These are phyloP conservation scores for Wickerhamiella dianesei DNA, from an alignment of 805 yeast species.

Conservation along the genomic window DNA sequence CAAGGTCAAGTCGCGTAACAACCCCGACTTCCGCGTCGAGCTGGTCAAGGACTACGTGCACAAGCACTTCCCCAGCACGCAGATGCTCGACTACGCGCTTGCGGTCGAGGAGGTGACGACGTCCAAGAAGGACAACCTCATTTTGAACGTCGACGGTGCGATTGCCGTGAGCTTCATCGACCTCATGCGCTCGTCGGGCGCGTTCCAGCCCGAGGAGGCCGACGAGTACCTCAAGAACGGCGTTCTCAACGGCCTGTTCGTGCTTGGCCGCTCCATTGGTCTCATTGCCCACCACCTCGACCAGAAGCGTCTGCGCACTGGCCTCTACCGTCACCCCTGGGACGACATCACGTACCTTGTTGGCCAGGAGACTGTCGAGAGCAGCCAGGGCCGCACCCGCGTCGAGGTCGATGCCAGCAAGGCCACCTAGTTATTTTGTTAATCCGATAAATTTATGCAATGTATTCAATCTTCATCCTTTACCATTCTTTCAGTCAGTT, in stretches of 20 bases:
- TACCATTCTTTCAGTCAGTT: background rate
- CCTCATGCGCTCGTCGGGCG: constrained; percentile 32
- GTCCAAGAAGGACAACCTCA: constrained; percentile 35
- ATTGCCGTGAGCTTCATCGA: constrained; percentile 34
- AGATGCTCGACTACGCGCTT: constrained; percentile 32
- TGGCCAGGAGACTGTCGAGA: constrained; percentile 25
- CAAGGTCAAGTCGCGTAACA: constrained; percentile 35
- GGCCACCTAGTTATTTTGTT: background rate
- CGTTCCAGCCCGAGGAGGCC: constrained; percentile 33
- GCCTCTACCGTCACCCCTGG: constrained; percentile 36
- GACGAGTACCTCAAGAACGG: constrained; percentile 34
- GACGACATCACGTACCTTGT: constrained; percentile 34
- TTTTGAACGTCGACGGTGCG: constrained; percentile 34
- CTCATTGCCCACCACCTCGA: constrained; percentile 35
- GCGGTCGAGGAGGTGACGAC: constrained; percentile 38
- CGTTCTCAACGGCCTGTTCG: constrained; percentile 35
- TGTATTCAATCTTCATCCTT: background rate
- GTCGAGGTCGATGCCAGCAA: constrained; percentile 26
- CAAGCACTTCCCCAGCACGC: constrained; percentile 32
- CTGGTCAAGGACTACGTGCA: constrained; percentile 34
- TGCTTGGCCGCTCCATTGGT: constrained; percentile 35
- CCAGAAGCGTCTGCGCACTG: constrained; percentile 35
- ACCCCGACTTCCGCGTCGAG: constrained; percentile 37
- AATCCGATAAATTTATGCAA: too few relatives aligned
- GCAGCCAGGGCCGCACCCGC: constrained; percentile 21